A percentile compares a stretch with the other conserved stretches of the same genome.
Evolutionary conservation across 495 filamentous ascomycete species (phyloP).

Genomic region (Aeminium ludgeri): DNA sequence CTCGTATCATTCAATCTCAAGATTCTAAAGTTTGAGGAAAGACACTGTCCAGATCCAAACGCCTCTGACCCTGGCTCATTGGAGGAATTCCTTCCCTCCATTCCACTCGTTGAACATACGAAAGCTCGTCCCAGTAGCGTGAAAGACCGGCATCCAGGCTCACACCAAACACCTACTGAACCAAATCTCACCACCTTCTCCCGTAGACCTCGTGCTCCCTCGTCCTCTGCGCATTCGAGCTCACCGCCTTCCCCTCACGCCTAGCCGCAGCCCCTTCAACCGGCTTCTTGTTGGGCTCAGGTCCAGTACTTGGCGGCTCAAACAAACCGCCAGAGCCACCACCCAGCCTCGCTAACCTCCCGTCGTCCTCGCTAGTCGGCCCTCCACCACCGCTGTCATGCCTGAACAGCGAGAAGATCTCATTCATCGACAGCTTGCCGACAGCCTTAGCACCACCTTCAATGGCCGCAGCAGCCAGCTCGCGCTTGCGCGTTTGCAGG

Average conservation of each 20-base stretch:
- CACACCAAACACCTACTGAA: neutral
- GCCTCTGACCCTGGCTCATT: too few species aligned
- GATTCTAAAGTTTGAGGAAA: too few species aligned
- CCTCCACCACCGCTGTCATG: constrained; percentile 44
- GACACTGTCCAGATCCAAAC: too few species aligned
- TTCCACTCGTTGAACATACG: too few species aligned
- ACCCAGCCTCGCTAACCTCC: constrained; percentile 8
- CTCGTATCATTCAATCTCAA: too few species aligned
- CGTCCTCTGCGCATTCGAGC: constrained; percentile 1
- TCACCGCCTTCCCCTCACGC: neutral
- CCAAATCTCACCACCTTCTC: constrained; percentile 8
- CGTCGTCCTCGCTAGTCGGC: constrained; percentile 6
- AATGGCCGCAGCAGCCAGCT: constrained; percentile 68
- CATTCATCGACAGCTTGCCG: constrained; percentile 75
- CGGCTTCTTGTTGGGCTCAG: too few species aligned
- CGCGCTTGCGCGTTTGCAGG: constrained; percentile 80
- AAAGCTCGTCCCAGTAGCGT: too few species aligned
- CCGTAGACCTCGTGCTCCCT: constrained; percentile 15
- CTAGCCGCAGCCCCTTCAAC: neutral
- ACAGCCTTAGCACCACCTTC: constrained; percentile 54
- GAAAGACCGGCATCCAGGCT: too few species aligned
- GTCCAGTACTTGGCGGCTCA: neutral
- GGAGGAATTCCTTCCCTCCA: too few species aligned
- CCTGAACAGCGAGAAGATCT: constrained; percentile 80
- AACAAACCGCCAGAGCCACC: constrained; percentile 5